Evolutionary conservation across 2,329 filamentous ascomycete genomes (phyloP).

Genomic region (Laburnicola sp.): DNA sequence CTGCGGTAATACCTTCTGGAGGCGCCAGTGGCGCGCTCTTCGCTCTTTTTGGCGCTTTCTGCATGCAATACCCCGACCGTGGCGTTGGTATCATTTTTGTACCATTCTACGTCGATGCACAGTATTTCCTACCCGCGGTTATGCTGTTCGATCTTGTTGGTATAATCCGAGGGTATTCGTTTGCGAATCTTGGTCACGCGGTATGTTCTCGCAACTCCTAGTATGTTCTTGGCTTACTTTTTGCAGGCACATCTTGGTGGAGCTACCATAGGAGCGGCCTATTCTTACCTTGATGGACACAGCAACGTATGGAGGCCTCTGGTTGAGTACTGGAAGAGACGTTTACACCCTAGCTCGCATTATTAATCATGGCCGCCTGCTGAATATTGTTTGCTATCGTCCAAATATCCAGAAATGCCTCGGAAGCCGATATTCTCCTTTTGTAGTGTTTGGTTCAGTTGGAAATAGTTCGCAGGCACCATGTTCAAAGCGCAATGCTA

Average conservation of each 20-base stretch:
- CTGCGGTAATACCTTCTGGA: conserved; percentile 32
- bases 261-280: conserved; percentile 33
- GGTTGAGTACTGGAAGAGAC: conserved; percentile 33
- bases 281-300: conserved; percentile 40
- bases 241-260: conserved; percentile 40
- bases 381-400: too few relatives aligned
- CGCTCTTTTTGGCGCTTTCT: conserved; percentile 34
- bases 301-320: conserved; percentile 40
- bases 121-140: conserved; percentile 34
- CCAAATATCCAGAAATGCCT: too few relatives aligned
- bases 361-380: too few relatives aligned
- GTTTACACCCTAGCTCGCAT: conserved; percentile 12
- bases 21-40: conserved; percentile 43
- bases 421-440: too few relatives aligned
- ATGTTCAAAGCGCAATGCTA: too few relatives aligned
- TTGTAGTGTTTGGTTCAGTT: too few relatives aligned
- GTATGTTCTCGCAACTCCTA: conserved; percentile 24
- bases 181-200: conserved; percentile 39
- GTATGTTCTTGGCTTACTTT: conserved; percentile 16
- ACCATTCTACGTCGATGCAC: conserved; percentile 35
- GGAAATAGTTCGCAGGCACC: too few relatives aligned
- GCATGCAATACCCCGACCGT: conserved; percentile 36
- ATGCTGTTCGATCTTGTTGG: conserved; percentile 41
- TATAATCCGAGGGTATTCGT: conserved; percentile 32
- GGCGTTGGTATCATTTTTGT: conserved; percentile 39